phyloP scores from a whole-genome alignment of 257 asterid species.

The Solanum sejunctum region DNA sequence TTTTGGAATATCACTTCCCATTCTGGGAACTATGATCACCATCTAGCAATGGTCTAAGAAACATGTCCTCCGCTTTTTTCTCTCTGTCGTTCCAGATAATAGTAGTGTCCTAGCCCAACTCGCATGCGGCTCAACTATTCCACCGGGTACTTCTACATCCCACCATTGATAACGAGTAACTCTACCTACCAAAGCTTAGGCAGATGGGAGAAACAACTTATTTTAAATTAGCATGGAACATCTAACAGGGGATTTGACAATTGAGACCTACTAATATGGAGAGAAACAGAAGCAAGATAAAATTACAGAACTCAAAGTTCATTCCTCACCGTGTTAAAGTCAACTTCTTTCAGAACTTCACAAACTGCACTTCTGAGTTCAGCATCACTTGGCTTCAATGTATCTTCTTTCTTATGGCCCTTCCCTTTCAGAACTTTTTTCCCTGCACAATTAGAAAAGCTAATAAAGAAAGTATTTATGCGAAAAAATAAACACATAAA shows the following conservation, averaged over 20 bases:
- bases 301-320: background rate
- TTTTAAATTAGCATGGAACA: background rate
- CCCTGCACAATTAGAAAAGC: slow-evolving; percentile 18
- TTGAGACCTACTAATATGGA: background rate
- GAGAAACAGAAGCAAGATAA: background rate
- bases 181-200: background rate
- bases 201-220: background rate
- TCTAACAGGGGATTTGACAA: background rate
- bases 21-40: background rate
- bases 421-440: slow-evolving; percentile 22
- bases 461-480: background rate
- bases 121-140: background rate
- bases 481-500: background rate
- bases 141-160: background rate
- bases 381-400: slow-evolving; percentile 21
- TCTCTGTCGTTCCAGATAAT: background rate
- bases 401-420: slow-evolving; percentile 13
- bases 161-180: background rate
- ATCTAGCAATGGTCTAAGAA: background rate
- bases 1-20: background rate
- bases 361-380: slow-evolving; percentile 23
- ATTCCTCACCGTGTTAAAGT: slow-evolving; percentile 36
- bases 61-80: background rate
- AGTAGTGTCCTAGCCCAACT: background rate
- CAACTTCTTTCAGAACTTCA: slow-evolving; percentile 29